Base-by-base conservation (phyloP, 148 eudicot genomes). In the Camellia granthamiana region DNA sequence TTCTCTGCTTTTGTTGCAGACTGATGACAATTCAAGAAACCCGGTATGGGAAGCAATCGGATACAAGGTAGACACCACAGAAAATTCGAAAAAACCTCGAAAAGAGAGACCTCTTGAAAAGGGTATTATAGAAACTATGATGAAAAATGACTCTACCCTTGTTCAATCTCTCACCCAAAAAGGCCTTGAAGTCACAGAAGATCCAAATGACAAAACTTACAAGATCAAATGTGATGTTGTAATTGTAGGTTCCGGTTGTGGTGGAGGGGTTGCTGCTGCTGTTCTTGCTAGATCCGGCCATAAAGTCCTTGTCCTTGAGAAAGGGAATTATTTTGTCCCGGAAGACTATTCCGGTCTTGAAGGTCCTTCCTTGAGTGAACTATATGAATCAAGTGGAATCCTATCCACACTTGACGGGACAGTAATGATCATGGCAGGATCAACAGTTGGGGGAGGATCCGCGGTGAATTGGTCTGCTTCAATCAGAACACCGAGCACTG, bases 381-480 rank as follows among this genome's bases (percentile, higher is more conserved):
- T 93, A 6, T 95, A 91, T 77, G 82, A 83, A 41, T 67, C 86
- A 0, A 93, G 93, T 16, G 98, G 96, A 19, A 79, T 90, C 64
- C 18, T 90, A 2, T 56, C 88, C 0, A 85, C 90, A 46, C 78
- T 86, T 2, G 94, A 95, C 75, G 97, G 91, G 44, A 89, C 89
- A 79, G 42, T 93, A 43, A 77, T 86, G 78, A 51, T 93, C n/a
- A 58, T 91, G 76, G 88, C 97, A 9, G 98, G 98, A 72, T 80
- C 93, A 12, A 87, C 95, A 0, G 98, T 95, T 62, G 98, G 98
- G 15, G 98, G 98, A 60, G 98, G 98, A 38, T 91, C 98, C 30
- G 89, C 94, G 11, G 81, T 94, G 16, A 94, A 95, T 80, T 95
- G 98, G 98, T 86, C 97, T 7, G 98, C 98, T 6, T 86, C 91